Conservation (phyloP, 2,329 filamentous ascomycete genomes). For the Penicillium occitanis region DNA sequence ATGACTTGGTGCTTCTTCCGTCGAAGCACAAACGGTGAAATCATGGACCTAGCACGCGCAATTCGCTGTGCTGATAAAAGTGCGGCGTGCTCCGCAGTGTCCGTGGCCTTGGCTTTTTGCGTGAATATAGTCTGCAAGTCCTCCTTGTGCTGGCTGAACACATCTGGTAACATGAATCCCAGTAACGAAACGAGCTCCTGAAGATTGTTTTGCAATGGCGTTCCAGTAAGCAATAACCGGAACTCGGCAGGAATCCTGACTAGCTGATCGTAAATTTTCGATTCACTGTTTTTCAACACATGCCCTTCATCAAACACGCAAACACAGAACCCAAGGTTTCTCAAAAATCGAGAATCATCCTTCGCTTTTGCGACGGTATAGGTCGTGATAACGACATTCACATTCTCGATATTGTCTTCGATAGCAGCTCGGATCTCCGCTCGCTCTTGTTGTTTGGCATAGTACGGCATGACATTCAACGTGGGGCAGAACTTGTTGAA, state of each 20-base stretch:
- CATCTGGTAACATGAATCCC: slow-evolving; percentile 85
- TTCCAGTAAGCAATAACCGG: slow-evolving; percentile 83
- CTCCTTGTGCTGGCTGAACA: slow-evolving; percentile 76
- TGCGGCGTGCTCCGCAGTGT: slow-evolving; percentile 66
- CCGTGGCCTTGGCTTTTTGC: slow-evolving; percentile 79
- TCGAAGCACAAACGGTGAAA: slow-evolving; percentile 91
- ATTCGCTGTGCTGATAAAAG: slow-evolving; percentile 86
- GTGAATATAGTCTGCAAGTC: slow-evolving; percentile 86
- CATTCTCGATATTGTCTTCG: slow-evolving; percentile 60
- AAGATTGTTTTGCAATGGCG: slow-evolving; percentile 93
- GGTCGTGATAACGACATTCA: slow-evolving; percentile 71
- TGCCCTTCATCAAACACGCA: slow-evolving; percentile 94
- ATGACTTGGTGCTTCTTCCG: slow-evolving; percentile 92
- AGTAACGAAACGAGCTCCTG: slow-evolving; percentile 87
- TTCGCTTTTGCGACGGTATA: slow-evolving; percentile 66
- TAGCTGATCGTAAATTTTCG: slow-evolving; percentile 76
- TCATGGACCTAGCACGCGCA: slow-evolving; percentile 80
- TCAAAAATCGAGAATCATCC: slow-evolving; percentile 63
- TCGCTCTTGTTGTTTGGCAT: slow-evolving; percentile 68
- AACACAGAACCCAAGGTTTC: slow-evolving; percentile 56
- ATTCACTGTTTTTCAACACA: slow-evolving; percentile 83
- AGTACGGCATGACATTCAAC: slow-evolving; percentile 70
- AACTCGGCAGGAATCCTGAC: slow-evolving; percentile 76
- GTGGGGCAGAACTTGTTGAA: slow-evolving; percentile 82
- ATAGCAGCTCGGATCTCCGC: slow-evolving; percentile 67